Evolutionary conservation across 176 grass and related monocot species (phyloP).

Genomic region (Bromus sterilis): DNA sequence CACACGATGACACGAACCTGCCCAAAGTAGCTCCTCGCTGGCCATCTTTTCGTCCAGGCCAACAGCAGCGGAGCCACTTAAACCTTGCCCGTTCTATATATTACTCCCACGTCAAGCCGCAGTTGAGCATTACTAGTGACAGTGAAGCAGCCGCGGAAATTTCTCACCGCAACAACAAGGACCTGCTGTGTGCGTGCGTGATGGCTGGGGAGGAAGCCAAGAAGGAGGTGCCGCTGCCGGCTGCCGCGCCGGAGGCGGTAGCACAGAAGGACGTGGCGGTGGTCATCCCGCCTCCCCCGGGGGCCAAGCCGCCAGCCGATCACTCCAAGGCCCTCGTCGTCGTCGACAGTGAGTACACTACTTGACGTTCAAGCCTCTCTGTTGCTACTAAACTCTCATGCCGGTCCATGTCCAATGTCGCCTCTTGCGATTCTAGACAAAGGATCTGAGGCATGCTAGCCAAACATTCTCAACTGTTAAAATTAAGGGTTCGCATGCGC

Average conservation of each 20-base stretch:
- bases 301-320: not conserved
- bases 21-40: not conserved
- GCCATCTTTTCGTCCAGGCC: not conserved
- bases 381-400: not conserved
- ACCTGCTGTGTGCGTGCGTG: not conserved
- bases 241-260: not conserved
- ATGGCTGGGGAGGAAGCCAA: not conserved
- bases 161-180: not conserved
- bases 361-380: not conserved
- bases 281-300: not conserved
- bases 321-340: not conserved
- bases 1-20: not conserved
- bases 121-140: not conserved
- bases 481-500: too few relatives aligned
- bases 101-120: not conserved
- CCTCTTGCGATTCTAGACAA: not conserved
- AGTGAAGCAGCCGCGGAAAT: not conserved
- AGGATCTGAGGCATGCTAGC: not conserved
- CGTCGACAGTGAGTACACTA: not conserved
- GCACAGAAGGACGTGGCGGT: not conserved
- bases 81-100: not conserved
- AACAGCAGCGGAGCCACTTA: not conserved
- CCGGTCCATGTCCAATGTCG: not conserved
- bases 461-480: not conserved
- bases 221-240: not conserved